Conservation (phyloP, 2,329 filamentous ascomycete genomes). For the Gnomoniopsis sp. region DNA sequence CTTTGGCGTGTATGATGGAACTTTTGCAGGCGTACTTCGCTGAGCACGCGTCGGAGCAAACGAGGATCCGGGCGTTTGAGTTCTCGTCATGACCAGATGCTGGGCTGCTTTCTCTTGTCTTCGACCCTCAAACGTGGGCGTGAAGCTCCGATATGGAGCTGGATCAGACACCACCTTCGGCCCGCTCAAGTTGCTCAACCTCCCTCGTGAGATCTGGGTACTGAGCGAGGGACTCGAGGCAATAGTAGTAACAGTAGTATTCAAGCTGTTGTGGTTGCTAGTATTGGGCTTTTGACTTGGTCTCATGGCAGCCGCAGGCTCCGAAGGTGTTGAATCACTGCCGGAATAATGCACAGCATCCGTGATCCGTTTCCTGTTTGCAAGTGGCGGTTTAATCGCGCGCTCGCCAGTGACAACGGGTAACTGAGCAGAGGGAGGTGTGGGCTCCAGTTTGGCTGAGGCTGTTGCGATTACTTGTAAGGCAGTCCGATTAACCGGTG, state of each 20-base stretch:
- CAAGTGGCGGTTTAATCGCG: not conserved
- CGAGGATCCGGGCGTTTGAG: not conserved
- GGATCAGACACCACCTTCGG: not conserved
- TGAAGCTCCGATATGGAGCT: not conserved
- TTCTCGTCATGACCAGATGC: not conserved
- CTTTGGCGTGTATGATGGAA: not conserved
- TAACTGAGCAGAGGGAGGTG: slow-evolving; percentile 31
- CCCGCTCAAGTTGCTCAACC: not conserved
- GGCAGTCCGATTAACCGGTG: slow-evolving; percentile 23
- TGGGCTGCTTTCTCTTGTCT: not conserved
- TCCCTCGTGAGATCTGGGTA: not conserved
- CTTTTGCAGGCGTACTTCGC: not conserved
- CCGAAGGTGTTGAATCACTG: not conserved
- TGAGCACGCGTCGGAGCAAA: not conserved
- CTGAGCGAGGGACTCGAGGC: not conserved
- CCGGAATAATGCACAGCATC: not conserved
- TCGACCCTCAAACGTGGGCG: slow-evolving; percentile 14
- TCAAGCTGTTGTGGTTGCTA: not conserved
- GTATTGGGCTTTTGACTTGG: not conserved
- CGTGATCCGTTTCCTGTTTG: not conserved
- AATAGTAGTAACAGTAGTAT: not conserved
- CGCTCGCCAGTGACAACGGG: slow-evolving; percentile 12
- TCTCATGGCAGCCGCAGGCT: not conserved
- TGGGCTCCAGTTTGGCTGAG: slow-evolving; percentile 19
- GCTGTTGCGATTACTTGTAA: slow-evolving; percentile 6